Evolutionary conservation across 441 rosid genomes (phyloP), one percentile per base, ranked within the genome.

Genomic region (Populus hybrid): DNA sequence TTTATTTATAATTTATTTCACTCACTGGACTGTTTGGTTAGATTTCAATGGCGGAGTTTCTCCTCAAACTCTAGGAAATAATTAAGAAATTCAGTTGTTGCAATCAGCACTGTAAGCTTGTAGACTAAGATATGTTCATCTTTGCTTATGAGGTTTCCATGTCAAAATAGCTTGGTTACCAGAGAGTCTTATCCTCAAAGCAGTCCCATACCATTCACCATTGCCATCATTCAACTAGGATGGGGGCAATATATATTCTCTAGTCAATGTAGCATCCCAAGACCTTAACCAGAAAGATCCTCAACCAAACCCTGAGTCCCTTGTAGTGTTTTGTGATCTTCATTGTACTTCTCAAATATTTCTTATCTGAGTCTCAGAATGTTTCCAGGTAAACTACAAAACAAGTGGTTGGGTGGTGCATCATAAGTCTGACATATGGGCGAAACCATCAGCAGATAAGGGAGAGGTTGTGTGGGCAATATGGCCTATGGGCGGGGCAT

Each of bases 401-500:
- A 84, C 90, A 67, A 83, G 74, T 70, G 93, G 93, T 56, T 91
- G 95, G 95, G 95, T 90, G 72, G 77, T 71, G 36, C 95, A 91
- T 86, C 92, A 90, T 64, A 82, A 76, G 70, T 74, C 90, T 28
- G 95, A 91, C 77, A 84, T 90, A 76, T 91, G 95, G 95, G 95
- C 95, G 29, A 91, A 90, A 82, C 75, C 95, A 75, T 90, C 95
- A 21, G 86, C 91, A 16, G 87, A 82, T 81, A 74, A 35, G 45
- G 83, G 83, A 35, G 3, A 87, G 6, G 88, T 81, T 74, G 86
- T 80, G 42, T 89, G 88, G 91, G 89, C 91, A 73, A 12, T 91
- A 36, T 91, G 95, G 93, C 87, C 88, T 26, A 87, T 91, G 92
- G 93, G 90, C 18, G 95, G 93, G 74, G 91, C 95, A 28, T 91